Evolutionary conservation across 176 grass and related monocot genomes (phyloP), one percentile per base, ranked within the genome.

Genomic region (Oryza punctata): DNA sequence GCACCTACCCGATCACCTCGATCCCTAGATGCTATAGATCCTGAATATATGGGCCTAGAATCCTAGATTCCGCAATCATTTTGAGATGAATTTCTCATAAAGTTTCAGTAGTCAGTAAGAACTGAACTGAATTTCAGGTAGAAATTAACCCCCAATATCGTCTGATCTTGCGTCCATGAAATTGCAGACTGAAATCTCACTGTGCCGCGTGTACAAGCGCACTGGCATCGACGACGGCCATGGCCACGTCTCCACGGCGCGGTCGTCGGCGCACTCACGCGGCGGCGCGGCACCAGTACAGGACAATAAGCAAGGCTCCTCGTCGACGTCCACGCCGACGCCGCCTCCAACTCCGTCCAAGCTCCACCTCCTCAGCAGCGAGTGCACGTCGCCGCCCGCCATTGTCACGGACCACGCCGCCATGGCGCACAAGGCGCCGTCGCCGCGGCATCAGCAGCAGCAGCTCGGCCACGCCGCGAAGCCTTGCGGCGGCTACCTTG

Each of bases 171-270:
- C 72, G 21, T 23, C 23, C 14, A 40, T 64, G 38, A 67, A 77
- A 83, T 77, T 87, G 83, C 86, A 99, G 97, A 89, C 91, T 0
- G 97, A 99, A 37, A 99, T 96, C 38, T 99, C 93, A 10, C 86
- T 99, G 7, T 99, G 97, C 75, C 89, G 97, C 45, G 93, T 99
- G 41, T 89, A 99, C 78, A 99, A 96, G 86, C 89, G 97, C 70
- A 82, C 93, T 10, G 93, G 97, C 63, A 91, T 96, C 73, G 91
- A 99, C 30, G 93, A 96, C 75, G 85, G 87, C 44, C 87, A 65
- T 40, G 69, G 52, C 64, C 49, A 85, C n/a, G 27, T 44, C 14
- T 78, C 68, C 38, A 37, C 63, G 67, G 82, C 67, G 33, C 91
- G 94, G 21, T 81, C 65, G 24, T 81, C 65, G 28, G 60, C 87